Evolutionary conservation across 2,329 filamentous ascomycete genomes (phyloP).

Genomic region (Rhynchosporium agropyri): DNA sequence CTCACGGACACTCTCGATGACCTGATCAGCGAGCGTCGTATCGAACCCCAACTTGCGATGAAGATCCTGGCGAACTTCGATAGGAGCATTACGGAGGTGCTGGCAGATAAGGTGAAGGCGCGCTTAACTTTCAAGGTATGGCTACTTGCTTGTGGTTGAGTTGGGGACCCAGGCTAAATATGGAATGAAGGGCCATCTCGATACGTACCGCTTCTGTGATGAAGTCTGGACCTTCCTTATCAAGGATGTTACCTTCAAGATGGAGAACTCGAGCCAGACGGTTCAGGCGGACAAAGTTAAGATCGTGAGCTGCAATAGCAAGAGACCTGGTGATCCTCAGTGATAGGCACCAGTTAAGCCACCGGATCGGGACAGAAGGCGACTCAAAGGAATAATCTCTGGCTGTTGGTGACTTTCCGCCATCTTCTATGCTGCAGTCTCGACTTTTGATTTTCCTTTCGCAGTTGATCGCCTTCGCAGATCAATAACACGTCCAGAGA

Average conservation of each 20-base stretch:
- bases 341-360: slow-evolving; percentile 19
- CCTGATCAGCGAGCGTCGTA: slow-evolving; percentile 89
- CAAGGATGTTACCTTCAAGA: slow-evolving; percentile 98
- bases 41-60: slow-evolving; percentile 98
- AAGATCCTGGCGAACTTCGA: slow-evolving; percentile 97
- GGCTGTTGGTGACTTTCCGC: not conserved
- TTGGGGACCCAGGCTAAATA: slow-evolving; percentile 29
- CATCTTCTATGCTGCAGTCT: not conserved
- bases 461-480: slow-evolving; percentile 7
- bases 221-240: slow-evolving; percentile 99
- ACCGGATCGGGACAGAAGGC: not conserved
- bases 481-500: slow-evolving; percentile 23
- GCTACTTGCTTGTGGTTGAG: slow-evolving; percentile 30
- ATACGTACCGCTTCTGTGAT: slow-evolving; percentile 99
- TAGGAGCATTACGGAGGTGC: slow-evolving; percentile 84
- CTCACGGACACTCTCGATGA: slow-evolving; percentile 97
- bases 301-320: slow-evolving; percentile 97
- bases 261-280: slow-evolving; percentile 72
- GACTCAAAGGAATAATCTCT: not conserved
- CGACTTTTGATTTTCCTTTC: slow-evolving; percentile 2
- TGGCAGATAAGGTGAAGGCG: slow-evolving; percentile 90
- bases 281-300: slow-evolving; percentile 91
- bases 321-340: slow-evolving; percentile 65
- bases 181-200: slow-evolving; percentile 76
- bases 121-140: slow-evolving; percentile 91